A percentile compares a stretch with the other conserved stretches of the same genome.
Evolutionary conservation across 148 eudicot genomes (phyloP).

Genomic region (Chenopodium album): DNA sequence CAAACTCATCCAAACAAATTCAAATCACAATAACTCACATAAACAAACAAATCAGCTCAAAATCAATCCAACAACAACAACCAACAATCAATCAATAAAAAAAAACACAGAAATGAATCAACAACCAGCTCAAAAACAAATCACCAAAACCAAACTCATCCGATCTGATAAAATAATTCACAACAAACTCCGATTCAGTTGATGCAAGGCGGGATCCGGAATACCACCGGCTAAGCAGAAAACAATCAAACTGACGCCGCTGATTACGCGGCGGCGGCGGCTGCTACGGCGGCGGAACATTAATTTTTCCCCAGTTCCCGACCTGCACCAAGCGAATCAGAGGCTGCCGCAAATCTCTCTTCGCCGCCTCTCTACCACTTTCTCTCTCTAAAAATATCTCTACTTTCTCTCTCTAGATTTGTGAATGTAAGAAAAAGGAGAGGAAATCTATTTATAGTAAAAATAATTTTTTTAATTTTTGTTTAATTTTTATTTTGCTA

Average conservation of each 20-base stretch:
- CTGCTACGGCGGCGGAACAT: background rate
- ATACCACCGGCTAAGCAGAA: background rate
- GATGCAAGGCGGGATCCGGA: constrained; percentile 74
- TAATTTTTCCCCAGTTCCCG: constrained; percentile 60
- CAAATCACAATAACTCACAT: too few relatives aligned
- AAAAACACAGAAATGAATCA: too few relatives aligned
- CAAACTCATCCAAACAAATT: too few relatives aligned
- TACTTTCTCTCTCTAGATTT: background rate
- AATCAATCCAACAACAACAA: too few relatives aligned
- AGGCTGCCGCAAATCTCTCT: constrained; percentile 50
- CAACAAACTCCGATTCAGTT: constrained; percentile 67
- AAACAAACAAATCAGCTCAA: too few relatives aligned
- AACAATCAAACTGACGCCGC: background rate
- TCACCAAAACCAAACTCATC: too few relatives aligned
- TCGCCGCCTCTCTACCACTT: background rate
- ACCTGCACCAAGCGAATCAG: constrained; percentile 99
- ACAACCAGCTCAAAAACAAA: too few relatives aligned
- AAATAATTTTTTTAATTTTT: background rate
- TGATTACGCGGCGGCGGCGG: background rate
- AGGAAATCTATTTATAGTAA: background rate
- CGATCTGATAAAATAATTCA: constrained; percentile 10
- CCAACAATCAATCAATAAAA: too few relatives aligned
- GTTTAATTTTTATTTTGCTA: background rate
- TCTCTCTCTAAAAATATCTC: constrained; percentile 3
- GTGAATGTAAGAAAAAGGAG: background rate